Evolutionary conservation across 163 green algal genomes (phyloP), one percentile per base, ranked within the genome.

Genomic region (Smithsoniella earleae): DNA sequence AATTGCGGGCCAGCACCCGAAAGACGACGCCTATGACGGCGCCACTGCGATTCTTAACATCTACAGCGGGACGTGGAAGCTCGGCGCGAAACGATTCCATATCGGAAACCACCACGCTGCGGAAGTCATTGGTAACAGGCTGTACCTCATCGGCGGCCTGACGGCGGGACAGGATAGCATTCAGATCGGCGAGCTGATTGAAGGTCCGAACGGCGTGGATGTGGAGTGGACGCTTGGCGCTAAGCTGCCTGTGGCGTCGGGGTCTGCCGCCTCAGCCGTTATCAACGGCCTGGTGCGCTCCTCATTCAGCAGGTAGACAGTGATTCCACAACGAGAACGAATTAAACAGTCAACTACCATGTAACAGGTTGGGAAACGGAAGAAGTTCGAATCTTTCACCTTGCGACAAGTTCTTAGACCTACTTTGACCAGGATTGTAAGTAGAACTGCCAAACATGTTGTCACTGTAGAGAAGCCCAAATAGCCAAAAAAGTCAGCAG

Each of bases 61-160:
- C 25, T n/a, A 30, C 6, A 31, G 34, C 31, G 58, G 25, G 18
- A 10, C 6, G 34, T 69, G 58, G 58, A 16, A 43, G 8, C n/a
- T n/a, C n/a, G 58, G 58, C n/a, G 58, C 58, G 0, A 69, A 69
- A 13, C 58, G 58, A 6, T 33, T 33, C 16, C 22, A 30, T 13
- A 40, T 40, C 16, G 58, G 58, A 34, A 34, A 69, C 2, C 58
- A 69, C 20, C 58, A 69, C 16, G 58, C 58, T 18, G 31, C 58
- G 3, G 58, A 69, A 13, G 58, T 69, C 4, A 69, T 69, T 38
- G 25, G 43, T n/a, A 69, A 69, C 58, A 69, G 43, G 25, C 31
- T 69, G 58, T 69, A 69, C 20, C 25, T 69, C 6, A 45, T 69
- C 20, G 58, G 58, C 18, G 58, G 58, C 20, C 58, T 69, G 3